Base-by-base conservation (phyloP, 2,329 filamentous ascomycete genomes). In the Calonectria leucothoes region DNA sequence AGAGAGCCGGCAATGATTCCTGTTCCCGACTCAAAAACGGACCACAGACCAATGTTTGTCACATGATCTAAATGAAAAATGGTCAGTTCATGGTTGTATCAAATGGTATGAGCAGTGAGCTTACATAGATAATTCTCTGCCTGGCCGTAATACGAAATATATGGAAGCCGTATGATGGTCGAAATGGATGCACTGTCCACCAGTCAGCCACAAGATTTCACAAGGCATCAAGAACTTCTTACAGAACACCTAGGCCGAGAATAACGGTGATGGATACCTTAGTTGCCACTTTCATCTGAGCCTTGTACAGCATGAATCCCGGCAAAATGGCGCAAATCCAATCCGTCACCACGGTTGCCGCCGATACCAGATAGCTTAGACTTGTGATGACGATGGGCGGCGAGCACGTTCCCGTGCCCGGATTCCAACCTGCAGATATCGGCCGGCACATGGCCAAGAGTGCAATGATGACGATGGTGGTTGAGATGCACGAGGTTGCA, bases 321-420 rank as follows among this genome's bases (percentile, higher is more conserved):
- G 81, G 81, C 6, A 82, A 69, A 6, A 79, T 73, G 1, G 81
- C 80, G 10, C 81, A 37, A 0, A 70, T 72, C 63, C 79, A 77
- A n/a, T 82, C 81, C 1, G 79, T 80, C 4, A 82, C 11, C 7
- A 82, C 77, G 1, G 79, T 78, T 0, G 76, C 66, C 1, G 76
- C 81, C 0, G 81, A 82, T 6, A 81, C 79, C 20, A 78, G 77
- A 49, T 77, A 82, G 0, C 80, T 76, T 17, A 78, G 59, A 27
- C 65, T 80, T 10, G 75, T 76, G 42, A 77, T 78, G 77, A 59
- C 1, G 49, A 66, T 0, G 64, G 48, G 10, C 79, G 73, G 31
- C 78, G 82, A 15, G 39, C 63, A 0, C 78, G 65, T 49, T 31
- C 75, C 74, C 2, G 55, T 25, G 6, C 17, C 31, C 29, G 51